Evolutionary conservation across 2,329 filamentous ascomycete species (phyloP).

Genomic region (Parascedosporium putredinis): DNA sequence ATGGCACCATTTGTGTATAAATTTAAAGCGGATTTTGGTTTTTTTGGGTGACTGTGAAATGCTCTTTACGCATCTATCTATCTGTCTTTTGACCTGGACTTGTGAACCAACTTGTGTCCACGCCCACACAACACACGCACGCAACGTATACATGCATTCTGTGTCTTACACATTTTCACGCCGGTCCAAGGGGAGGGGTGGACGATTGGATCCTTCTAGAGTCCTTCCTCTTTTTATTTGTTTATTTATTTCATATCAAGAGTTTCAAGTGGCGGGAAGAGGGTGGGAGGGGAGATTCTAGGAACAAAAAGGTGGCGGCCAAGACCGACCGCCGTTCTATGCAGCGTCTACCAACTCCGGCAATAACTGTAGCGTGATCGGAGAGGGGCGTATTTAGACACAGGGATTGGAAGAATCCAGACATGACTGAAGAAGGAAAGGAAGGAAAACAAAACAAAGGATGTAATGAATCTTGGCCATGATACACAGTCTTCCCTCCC

Average conservation of each 20-base stretch:
- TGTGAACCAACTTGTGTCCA: too few relatives aligned
- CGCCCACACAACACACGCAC: too few relatives aligned
- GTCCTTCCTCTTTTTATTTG: too few relatives aligned
- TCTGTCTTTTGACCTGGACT: too few relatives aligned
- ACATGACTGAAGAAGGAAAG: background rate
- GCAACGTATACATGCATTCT: too few relatives aligned
- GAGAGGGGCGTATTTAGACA: background rate
- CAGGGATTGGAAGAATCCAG: background rate
- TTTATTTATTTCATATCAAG: too few relatives aligned
- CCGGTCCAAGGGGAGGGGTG: too few relatives aligned
- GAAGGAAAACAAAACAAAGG: background rate
- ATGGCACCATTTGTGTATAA: constrained; percentile 7
- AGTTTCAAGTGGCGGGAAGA: too few relatives aligned
- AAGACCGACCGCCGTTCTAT: background rate
- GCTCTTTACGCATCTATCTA: too few relatives aligned
- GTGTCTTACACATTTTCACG: background rate
- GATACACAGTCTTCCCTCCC: background rate
- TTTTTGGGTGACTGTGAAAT: background rate
- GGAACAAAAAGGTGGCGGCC: background rate
- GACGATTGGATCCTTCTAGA: too few relatives aligned
- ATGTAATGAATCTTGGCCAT: background rate
- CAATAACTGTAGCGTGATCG: background rate
- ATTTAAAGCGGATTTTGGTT: background rate
- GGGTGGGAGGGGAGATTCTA: background rate
- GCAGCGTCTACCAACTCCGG: constrained; percentile 3